Percentiles rank a stretch among this genome's conserved stretches.
Conservation (phyloP, 352 stramenopile genomes). For the Phytophthora ramorum region DNA sequence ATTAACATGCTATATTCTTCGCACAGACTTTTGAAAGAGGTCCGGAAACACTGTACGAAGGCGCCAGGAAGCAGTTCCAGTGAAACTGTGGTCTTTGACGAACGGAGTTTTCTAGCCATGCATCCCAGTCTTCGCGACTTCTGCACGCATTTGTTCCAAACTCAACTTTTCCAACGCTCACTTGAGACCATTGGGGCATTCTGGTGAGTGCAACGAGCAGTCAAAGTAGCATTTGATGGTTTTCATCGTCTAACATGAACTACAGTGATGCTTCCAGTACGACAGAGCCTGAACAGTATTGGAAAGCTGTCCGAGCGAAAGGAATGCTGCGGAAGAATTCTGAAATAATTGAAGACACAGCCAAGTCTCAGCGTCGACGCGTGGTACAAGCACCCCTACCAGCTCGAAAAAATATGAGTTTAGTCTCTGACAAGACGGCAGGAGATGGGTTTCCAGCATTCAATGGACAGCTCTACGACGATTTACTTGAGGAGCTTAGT, state of each 20-base stretch:
- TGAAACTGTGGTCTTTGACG: slow-evolving; percentile 52
- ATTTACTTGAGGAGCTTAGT: slow-evolving; percentile 32
- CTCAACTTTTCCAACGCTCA: slow-evolving; percentile 76
- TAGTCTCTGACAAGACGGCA: background rate
- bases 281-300: slow-evolving; percentile 54
- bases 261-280: slow-evolving; percentile 13
- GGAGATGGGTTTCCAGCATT: slow-evolving; percentile 42
- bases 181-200: slow-evolving; percentile 49
- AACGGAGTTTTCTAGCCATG: slow-evolving; percentile 59
- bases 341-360: slow-evolving; percentile 40
- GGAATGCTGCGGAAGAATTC: slow-evolving; percentile 51
- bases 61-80: background rate
- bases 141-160: slow-evolving; percentile 73
- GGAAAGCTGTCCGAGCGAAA: slow-evolving; percentile 51
- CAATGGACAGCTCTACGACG: slow-evolving; percentile 40
- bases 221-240: background rate
- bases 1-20: background rate
- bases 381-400: slow-evolving; percentile 43
- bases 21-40: slow-evolving; percentile 66
- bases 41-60: slow-evolving; percentile 62
- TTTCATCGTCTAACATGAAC: slow-evolving; percentile 14
- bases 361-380: slow-evolving; percentile 40
- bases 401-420: slow-evolving; percentile 3
- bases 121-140: slow-evolving; percentile 70
- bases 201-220: slow-evolving; percentile 15